Conservation (phyloP, 768 basidiomycete genomes). For the Dentipellis sp. region DNA sequence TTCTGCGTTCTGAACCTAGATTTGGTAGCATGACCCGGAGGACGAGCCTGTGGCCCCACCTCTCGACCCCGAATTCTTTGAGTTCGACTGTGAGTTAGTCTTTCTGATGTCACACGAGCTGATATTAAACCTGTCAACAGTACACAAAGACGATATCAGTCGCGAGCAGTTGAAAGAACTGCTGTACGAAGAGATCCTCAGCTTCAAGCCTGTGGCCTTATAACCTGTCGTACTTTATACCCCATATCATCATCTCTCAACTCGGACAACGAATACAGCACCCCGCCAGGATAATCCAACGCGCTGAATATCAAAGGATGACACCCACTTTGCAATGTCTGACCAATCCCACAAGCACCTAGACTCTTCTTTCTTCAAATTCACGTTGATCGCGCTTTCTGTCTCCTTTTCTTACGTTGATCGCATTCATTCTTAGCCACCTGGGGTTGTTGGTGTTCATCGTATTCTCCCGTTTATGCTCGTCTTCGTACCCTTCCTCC, state of each 20-base stretch:
- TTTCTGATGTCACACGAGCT: no score
- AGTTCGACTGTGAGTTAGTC: conserved; percentile 74
- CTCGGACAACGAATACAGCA: neutral
- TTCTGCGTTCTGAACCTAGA: neutral
- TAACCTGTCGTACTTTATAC: conserved; percentile 9
- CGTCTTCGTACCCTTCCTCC: no score
- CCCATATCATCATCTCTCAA: neutral
- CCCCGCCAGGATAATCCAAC: neutral
- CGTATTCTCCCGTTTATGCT: neutral
- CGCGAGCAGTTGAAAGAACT: conserved; percentile 93
- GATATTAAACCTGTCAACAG: conserved; percentile 25
- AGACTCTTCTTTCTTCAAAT: no score
- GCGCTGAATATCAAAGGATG: no score
- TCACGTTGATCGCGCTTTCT: neutral
- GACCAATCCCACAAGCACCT: no score
- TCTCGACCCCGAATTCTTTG: conserved; percentile 94
- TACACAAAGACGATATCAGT: conserved; percentile 93
- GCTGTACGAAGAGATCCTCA: conserved; percentile 90
- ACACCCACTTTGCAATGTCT: no score
- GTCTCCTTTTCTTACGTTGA: neutral
- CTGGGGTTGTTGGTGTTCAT: neutral
- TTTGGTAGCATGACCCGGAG: conserved; percentile 76
- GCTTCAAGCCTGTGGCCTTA: conserved; percentile 65
- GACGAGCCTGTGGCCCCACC: conserved; percentile 95
- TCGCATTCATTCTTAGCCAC: neutral